A percentile compares a stretch with the other conserved stretches of the same genome.
These are phyloP conservation scores for Sporodiniella umbellata DNA, from an alignment of 371 early-diverging fungal genomes.

Conservation along the genomic window DNA sequence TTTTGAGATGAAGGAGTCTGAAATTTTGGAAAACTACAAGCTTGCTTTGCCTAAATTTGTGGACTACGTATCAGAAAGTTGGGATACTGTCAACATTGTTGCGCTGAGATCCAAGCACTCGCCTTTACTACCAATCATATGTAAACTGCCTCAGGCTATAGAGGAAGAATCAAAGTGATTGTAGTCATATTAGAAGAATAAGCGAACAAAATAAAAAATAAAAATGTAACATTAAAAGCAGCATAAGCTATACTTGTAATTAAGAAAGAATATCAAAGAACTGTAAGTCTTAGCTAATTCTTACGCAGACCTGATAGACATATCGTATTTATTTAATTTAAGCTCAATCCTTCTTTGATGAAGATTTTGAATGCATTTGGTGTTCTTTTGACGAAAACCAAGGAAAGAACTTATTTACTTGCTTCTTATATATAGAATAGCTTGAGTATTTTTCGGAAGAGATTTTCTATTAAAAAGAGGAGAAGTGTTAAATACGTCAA, in stretches of 20 bases:
- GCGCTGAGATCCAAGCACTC: conserved; percentile 4
- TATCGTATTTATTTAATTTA: neutral
- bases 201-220: neutral
- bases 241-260: neutral
- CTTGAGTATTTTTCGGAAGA: conserved; percentile 68
- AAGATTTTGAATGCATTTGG: neutral
- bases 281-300: neutral
- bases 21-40: conserved; percentile 15
- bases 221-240: neutral
- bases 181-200: neutral
- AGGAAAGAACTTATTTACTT: conserved; percentile 64
- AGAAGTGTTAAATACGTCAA: neutral
- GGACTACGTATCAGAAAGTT: conserved; percentile 4
- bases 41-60: conserved; percentile 13
- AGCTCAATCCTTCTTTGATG: neutral
- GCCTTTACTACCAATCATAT: conserved; percentile 17
- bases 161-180: neutral
- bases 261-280: neutral
- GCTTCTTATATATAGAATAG: conserved; percentile 65
- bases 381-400: conserved; percentile 34
- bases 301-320: neutral
- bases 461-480: conserved; percentile 37
- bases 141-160: conserved; percentile 4
- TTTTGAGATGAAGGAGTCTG: conserved; percentile 14
- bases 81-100: conserved; percentile 14